Percentiles rank a stretch among this genome's conserved stretches.
phyloP scores from a whole-genome alignment of 1,139 yeast species.

The Magnusiomyces paraingens region DNA sequence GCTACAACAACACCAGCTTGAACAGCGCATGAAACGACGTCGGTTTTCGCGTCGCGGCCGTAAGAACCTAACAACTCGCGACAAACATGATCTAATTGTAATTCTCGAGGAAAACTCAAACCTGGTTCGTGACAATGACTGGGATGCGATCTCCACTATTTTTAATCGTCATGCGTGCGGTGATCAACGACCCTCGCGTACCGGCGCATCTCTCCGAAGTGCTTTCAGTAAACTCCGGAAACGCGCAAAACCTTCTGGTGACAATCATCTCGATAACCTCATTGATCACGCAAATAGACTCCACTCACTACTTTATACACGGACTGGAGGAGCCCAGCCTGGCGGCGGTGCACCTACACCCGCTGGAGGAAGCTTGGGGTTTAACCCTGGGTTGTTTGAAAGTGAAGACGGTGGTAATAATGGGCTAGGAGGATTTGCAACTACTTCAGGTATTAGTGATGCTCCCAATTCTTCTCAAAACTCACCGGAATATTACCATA shows the following conservation, averaged over 20 bases:
- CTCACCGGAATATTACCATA: not conserved
- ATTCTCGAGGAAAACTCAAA: slow-evolving; percentile 7
- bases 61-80: slow-evolving; percentile 10
- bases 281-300: not conserved
- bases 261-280: slow-evolving; percentile 2
- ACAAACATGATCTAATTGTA: slow-evolving; percentile 10
- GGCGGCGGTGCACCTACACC: not conserved
- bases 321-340: not conserved
- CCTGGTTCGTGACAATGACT: slow-evolving; percentile 11
- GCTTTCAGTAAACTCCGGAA: slow-evolving; percentile 12
- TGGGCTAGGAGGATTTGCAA: not conserved
- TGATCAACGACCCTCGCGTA: slow-evolving; percentile 10
- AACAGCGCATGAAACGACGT: slow-evolving; percentile 6
- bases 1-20: too few relatives aligned
- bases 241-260: slow-evolving; percentile 5
- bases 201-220: slow-evolving; percentile 12
- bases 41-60: slow-evolving; percentile 13
- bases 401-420: not conserved
- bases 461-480: not conserved
- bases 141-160: slow-evolving; percentile 10
- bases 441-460: not conserved
- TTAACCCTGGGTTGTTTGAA: not conserved
- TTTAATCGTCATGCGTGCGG: slow-evolving; percentile 9
- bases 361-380: too few relatives aligned
- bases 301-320: not conserved